These are phyloP conservation scores for Linnemannia hyalina DNA, from an alignment of 192 early-diverging fungal genomes.

Conservation along the genomic window DNA sequence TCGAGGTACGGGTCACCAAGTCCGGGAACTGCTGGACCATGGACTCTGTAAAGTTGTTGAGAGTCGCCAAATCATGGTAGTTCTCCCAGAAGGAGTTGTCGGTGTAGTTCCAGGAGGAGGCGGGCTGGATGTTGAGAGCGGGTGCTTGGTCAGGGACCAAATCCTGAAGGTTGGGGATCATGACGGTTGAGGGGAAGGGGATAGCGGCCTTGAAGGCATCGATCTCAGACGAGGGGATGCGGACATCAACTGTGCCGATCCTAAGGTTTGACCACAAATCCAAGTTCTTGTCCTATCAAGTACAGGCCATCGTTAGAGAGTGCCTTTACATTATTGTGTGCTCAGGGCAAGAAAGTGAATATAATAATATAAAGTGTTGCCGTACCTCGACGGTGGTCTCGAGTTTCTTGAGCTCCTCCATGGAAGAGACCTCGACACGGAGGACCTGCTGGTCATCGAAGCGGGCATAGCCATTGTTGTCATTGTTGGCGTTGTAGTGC, in stretches of 20 bases:
- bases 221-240: constrained; percentile 34
- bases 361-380: neutral
- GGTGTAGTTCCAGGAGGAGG: constrained; percentile 26
- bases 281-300: constrained; percentile 39
- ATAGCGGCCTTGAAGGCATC: constrained; percentile 25
- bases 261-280: constrained; percentile 57
- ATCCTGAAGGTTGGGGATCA: constrained; percentile 49
- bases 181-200: constrained; percentile 36
- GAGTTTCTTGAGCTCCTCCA: constrained; percentile 42
- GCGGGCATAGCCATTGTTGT: constrained; percentile 38
- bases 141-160: constrained; percentile 35
- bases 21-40: constrained; percentile 58
- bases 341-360: neutral
- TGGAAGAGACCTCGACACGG: constrained; percentile 38
- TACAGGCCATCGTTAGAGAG: neutral
- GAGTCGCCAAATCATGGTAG: constrained; percentile 61
- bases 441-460: constrained; percentile 49
- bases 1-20: constrained; percentile 53
- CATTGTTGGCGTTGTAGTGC: neutral
- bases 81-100: constrained; percentile 51
- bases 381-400: constrained; percentile 45
- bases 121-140: neutral
- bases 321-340: neutral
- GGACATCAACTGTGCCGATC: constrained; percentile 52
- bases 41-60: constrained; percentile 54